Percentiles rank a stretch among this genome's conserved stretches.
Evolutionary conservation across 768 basidiomycete species (phyloP).

Genomic region (Calocera viscosa): DNA sequence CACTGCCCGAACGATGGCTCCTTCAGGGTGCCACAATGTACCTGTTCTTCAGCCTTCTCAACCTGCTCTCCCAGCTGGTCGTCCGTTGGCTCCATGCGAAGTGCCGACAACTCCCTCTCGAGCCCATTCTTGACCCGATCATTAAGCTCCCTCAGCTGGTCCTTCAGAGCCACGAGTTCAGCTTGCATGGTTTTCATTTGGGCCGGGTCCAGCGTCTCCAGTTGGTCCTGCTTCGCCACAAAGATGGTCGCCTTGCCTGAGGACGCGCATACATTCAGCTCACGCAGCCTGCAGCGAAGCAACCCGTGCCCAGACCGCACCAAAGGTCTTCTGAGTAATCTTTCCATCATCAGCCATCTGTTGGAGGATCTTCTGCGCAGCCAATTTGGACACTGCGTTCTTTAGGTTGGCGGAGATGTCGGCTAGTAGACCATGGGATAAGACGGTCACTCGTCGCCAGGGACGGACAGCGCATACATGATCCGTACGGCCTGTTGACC

Average conservation of each 20-base stretch:
- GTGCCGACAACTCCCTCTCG: conserved; percentile 46
- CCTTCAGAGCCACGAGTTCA: conserved; percentile 11
- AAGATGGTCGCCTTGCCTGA: conserved; percentile 78
- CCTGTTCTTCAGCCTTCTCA: conserved; percentile 39
- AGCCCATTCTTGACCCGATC: conserved; percentile 42
- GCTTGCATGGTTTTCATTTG: conserved; percentile 18
- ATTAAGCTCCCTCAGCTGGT: conserved; percentile 29
- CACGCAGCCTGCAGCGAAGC: background rate
- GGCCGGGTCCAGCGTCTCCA: conserved; percentile 41
- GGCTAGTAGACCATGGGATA: conserved; percentile 29
- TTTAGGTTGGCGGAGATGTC: conserved; percentile 87
- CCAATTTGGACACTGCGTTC: conserved; percentile 71
- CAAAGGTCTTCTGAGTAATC: conserved; percentile 72
- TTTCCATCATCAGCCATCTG: conserved; percentile 75
- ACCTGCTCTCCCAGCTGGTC: conserved; percentile 48
- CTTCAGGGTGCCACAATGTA: conserved; percentile 27
- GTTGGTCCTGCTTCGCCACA: conserved; percentile 58
- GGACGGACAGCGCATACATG: conserved; percentile 26
- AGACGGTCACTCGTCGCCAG: background rate
- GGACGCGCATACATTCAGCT: conserved; percentile 3
- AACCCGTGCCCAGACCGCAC: conserved; percentile 29
- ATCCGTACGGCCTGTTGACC: conserved; percentile 92
- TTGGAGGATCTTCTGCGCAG: conserved; percentile 71
- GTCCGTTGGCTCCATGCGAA: conserved; percentile 58
- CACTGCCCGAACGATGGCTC: conserved; percentile 11